A percentile compares a stretch with the other conserved stretches of the same genome.
Conservation (phyloP, 2,329 filamentous ascomycete species). For the Trichoderma lentiforme region DNA sequence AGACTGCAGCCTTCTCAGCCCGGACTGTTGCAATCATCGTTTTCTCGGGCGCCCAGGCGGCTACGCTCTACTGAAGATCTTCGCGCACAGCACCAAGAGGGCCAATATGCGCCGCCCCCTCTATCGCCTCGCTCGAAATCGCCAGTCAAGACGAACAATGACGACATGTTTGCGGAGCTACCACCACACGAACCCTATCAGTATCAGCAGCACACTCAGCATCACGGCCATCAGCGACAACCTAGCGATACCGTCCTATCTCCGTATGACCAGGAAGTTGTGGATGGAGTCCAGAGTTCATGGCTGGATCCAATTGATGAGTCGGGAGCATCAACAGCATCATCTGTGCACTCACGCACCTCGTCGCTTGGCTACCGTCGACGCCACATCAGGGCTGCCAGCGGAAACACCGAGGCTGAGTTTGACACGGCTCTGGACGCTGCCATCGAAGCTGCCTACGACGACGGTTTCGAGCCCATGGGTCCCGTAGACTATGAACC, state of each 20-base stretch:
- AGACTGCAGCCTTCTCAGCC: conserved; percentile 27
- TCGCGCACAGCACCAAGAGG: conserved; percentile 49
- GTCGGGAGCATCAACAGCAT: conserved; percentile 73
- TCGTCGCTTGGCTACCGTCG: conserved; percentile 67
- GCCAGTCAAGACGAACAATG: conserved; percentile 27
- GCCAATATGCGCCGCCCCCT: conserved; percentile 65
- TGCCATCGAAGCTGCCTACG: conserved; percentile 92
- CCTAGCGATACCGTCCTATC: conserved; percentile 11
- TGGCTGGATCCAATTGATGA: conserved; percentile 96
- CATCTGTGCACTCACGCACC: conserved; percentile 76
- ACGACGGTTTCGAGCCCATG: conserved; percentile 81
- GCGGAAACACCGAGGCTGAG: conserved; percentile 77
- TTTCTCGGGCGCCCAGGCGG: conserved; percentile 46
- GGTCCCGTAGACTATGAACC: conserved; percentile 42
- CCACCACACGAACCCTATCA: background rate
- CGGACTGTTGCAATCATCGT: conserved; percentile 49
- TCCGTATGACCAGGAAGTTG: conserved; percentile 27
- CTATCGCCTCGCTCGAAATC: conserved; percentile 61
- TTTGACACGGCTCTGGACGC: conserved; percentile 94
- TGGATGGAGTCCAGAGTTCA: conserved; percentile 71
- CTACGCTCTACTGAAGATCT: conserved; percentile 31
- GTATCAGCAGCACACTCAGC: conserved; percentile 24
- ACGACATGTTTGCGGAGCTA: conserved; percentile 21
- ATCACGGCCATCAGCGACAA: conserved; percentile 14
- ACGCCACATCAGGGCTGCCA: conserved; percentile 65